A percentile compares a stretch with the other conserved stretches of the same genome.
These are phyloP conservation scores for Marchantia paleacea DNA, from an alignment of 225 moss, liverwort and hornwort genomes.

Conservation along the genomic window DNA sequence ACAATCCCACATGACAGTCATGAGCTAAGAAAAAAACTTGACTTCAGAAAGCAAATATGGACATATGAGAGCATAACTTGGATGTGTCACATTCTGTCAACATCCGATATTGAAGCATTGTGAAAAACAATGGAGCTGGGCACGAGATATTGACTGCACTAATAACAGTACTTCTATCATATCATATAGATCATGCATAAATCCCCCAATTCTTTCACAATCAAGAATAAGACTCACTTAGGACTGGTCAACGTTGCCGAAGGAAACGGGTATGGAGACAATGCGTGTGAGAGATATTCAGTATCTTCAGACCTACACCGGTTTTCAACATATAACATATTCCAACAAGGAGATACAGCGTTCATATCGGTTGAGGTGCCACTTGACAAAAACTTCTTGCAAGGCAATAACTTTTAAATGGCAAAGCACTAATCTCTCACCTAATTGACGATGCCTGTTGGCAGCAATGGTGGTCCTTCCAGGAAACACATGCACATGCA, in stretches of 20 bases:
- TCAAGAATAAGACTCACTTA: background rate
- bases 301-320: too few species aligned
- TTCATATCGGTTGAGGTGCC: background rate
- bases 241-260: background rate
- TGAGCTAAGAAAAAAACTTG: background rate
- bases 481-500: conserved; percentile 23
- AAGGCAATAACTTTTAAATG: background rate
- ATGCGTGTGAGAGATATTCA: too few species aligned
- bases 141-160: background rate
- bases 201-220: background rate
- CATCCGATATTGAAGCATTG: background rate
- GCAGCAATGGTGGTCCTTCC: conserved; percentile 1
- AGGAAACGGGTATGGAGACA: background rate
- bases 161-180: background rate
- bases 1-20: conserved; percentile 10
- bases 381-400: too few species aligned
- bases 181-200: background rate
- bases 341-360: background rate
- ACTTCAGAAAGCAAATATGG: background rate
- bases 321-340: too few species aligned
- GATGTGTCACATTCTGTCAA: background rate
- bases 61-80: background rate
- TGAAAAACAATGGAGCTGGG: background rate
- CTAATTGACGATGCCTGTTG: conserved; percentile 13
- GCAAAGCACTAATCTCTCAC: conserved; percentile 11